A percentile compares a stretch with the other conserved stretches of the same genome.
phyloP scores from a whole-genome alignment of 768 basidiomycete genomes.

The Stropharia rugosoannulata region DNA sequence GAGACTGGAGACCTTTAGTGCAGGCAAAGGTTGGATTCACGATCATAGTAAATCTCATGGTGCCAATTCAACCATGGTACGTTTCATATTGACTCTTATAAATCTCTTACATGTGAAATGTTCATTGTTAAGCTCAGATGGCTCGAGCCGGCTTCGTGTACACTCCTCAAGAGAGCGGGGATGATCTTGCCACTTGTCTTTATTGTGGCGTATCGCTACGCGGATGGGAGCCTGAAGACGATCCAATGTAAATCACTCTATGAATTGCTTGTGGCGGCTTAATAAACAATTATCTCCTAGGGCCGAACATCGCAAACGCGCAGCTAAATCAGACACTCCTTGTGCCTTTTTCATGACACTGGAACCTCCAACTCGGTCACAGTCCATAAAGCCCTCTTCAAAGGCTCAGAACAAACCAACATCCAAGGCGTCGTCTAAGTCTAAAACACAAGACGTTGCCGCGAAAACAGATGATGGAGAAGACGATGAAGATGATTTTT shows the following conservation, averaged over 20 bases:
- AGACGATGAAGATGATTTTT: constrained; percentile 25
- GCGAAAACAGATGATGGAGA: constrained; percentile 41
- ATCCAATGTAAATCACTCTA: constrained; percentile 67
- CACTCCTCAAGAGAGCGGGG: constrained; percentile 62
- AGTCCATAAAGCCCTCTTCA: constrained; percentile 26
- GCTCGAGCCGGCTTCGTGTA: constrained; percentile 87
- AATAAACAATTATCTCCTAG: constrained; percentile 32
- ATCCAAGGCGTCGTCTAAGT: constrained; percentile 27
- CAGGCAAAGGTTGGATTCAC: constrained; percentile 65
- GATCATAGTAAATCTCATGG: constrained; percentile 60
- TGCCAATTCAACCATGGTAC: constrained; percentile 71
- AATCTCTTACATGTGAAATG: background rate
- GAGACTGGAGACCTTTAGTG: constrained; percentile 62
- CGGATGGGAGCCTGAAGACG: constrained; percentile 87
- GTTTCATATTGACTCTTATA: background rate
- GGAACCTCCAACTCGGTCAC: constrained; percentile 13
- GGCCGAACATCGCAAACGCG: constrained; percentile 74
- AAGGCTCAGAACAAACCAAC: constrained; percentile 28
- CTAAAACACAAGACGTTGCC: constrained; percentile 34
- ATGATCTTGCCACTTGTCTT: constrained; percentile 83
- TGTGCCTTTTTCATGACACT: constrained; percentile 40
- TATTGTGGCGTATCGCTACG: constrained; percentile 80
- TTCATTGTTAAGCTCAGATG: constrained; percentile 52
- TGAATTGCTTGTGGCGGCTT: background rate
- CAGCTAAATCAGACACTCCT: constrained; percentile 41